These are phyloP conservation scores for Ceratocystis harringtonii DNA, from an alignment of 2,329 filamentous ascomycete genomes.

Conservation along the genomic window DNA sequence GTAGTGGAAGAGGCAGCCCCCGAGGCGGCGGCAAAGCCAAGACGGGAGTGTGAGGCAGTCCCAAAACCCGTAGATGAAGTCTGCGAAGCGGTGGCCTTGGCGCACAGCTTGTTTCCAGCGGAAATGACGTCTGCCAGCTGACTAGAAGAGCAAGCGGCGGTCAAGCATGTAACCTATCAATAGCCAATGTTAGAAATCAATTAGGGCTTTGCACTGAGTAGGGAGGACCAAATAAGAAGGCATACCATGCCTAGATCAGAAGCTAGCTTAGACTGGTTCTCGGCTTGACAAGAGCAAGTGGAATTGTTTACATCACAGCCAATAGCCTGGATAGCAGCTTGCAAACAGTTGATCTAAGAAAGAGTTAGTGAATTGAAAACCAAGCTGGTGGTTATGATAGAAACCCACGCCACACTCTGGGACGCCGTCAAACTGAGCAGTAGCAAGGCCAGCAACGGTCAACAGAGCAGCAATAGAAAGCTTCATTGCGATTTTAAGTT, in stretches of 20 bases:
- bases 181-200: not conserved
- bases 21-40: slow-evolving; percentile 11
- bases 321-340: slow-evolving; percentile 24
- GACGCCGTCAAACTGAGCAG: slow-evolving; percentile 27
- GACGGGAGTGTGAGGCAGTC: not conserved
- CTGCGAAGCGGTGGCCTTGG: slow-evolving; percentile 18
- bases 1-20: slow-evolving; percentile 6
- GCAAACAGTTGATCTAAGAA: slow-evolving; percentile 24
- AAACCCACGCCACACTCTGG: slow-evolving; percentile 30
- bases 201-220: not conserved
- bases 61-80: slow-evolving; percentile 9
- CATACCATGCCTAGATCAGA: slow-evolving; percentile 16
- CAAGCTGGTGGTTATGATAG: not conserved
- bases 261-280: slow-evolving; percentile 24
- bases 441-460: slow-evolving; percentile 23
- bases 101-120: slow-evolving; percentile 24
- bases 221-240: slow-evolving; percentile 17
- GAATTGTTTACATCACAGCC: slow-evolving; percentile 27
- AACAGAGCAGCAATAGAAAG: slow-evolving; percentile 21
- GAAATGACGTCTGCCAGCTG: slow-evolving; percentile 24
- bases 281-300: slow-evolving; percentile 28
- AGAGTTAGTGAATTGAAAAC: slow-evolving; percentile 2
- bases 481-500: slow-evolving; percentile 28
- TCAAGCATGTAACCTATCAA: slow-evolving; percentile 22
- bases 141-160: slow-evolving; percentile 24